phyloP scores from a whole-genome alignment of 805 yeast genomes.

The Torulaspora delbrueckii region DNA sequence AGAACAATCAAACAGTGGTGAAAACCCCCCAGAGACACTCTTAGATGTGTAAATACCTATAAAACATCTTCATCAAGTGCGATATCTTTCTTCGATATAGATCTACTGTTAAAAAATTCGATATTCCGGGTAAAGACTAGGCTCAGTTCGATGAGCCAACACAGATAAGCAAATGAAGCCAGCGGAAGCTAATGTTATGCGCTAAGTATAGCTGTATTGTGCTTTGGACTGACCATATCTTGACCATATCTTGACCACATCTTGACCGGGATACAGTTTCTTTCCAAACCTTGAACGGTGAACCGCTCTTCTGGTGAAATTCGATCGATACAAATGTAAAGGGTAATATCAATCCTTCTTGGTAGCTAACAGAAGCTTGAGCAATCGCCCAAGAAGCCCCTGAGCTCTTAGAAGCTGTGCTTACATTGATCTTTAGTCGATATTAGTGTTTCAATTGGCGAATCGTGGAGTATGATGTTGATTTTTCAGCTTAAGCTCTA shows the following conservation, averaged over 20 bases:
- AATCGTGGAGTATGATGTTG: neutral
- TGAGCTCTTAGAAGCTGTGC: neutral
- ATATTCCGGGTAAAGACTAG: slow-evolving; percentile 1
- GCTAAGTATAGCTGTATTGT: too few species aligned
- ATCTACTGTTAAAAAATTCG: slow-evolving; percentile 1
- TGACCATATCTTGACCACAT: too few species aligned
- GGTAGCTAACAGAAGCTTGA: too few species aligned
- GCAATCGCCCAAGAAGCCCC: neutral
- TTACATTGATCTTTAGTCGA: neutral
- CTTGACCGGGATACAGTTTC: too few species aligned
- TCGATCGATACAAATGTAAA: too few species aligned
- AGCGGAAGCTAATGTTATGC: neutral
- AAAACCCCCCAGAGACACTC: neutral
- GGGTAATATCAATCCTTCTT: too few species aligned
- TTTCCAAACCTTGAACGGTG: too few species aligned
- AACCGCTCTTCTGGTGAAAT: too few species aligned
- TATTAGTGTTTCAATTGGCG: neutral
- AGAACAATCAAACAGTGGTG: neutral
- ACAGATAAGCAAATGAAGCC: neutral
- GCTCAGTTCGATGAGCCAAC: neutral
- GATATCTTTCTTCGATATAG: neutral
- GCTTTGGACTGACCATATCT: too few species aligned
- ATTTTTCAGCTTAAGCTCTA: neutral
- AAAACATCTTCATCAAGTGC: neutral
- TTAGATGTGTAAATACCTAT: neutral